Evolutionary conservation across 2,329 filamentous ascomycete species (phyloP).

Genomic region (Pyrenophora teres): DNA sequence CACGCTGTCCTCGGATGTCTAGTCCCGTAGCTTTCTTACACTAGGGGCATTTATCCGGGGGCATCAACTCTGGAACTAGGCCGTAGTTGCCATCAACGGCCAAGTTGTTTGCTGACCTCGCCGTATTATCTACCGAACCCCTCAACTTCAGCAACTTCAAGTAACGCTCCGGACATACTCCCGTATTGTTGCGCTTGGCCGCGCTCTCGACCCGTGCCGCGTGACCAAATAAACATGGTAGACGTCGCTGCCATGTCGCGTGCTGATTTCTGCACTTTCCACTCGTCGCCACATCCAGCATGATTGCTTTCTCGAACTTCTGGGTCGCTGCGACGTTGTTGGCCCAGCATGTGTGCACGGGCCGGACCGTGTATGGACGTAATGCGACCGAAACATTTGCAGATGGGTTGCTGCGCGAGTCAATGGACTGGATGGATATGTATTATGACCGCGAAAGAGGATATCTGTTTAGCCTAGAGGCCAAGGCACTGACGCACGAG

Average conservation of each 20-base stretch:
- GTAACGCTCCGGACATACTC: constrained; percentile 1
- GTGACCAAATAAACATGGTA: neutral
- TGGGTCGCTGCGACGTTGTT: constrained; percentile 20
- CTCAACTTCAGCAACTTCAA: neutral
- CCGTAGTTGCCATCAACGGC: neutral
- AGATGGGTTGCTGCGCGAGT: constrained; percentile 45
- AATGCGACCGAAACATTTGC: constrained; percentile 26
- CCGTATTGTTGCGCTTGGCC: constrained; percentile 4
- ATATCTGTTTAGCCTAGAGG: constrained; percentile 59
- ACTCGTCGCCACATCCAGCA: constrained; percentile 1
- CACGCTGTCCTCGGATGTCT: neutral
- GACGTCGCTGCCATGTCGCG: neutral
- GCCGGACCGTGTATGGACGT: constrained; percentile 10
- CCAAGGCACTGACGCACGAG: constrained; percentile 58
- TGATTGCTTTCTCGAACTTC: constrained; percentile 15
- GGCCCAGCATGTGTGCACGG: constrained; percentile 10
- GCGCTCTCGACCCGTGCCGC: neutral
- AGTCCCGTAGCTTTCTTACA: neutral
- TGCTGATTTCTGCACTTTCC: neutral
- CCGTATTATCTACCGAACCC: constrained; percentile 8
- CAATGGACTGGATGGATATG: constrained; percentile 61
- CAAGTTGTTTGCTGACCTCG: constrained; percentile 3
- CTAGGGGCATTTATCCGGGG: too few species aligned
- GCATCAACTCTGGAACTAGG: too few species aligned
- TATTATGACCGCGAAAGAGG: constrained; percentile 59